phyloP scores from a whole-genome alignment of 129 eudicot genomes.

The Helichrysum umbraculigerum region DNA sequence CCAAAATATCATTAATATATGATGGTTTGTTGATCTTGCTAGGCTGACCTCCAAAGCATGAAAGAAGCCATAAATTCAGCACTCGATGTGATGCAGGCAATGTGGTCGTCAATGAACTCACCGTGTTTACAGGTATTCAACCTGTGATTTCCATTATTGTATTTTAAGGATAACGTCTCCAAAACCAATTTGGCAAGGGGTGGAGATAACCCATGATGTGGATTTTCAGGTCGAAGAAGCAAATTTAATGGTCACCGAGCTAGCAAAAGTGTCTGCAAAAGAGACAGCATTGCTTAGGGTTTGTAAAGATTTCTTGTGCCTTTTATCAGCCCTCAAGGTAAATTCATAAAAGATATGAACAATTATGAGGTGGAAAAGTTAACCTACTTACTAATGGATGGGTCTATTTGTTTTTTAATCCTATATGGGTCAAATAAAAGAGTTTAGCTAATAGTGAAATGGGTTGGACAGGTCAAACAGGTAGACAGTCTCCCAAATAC shows the following conservation, averaged over 20 bases:
- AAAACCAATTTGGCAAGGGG: not conserved
- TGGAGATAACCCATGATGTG: constrained; percentile 18
- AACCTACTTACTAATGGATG: not conserved
- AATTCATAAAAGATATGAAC: not conserved
- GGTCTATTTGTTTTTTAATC: not conserved
- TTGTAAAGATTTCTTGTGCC: constrained; percentile 72
- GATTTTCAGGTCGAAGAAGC: constrained; percentile 68
- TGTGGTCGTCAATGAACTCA: constrained; percentile 58
- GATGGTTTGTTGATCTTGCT: constrained; percentile 14
- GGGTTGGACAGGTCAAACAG: not conserved
- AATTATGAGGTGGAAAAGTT: not conserved
- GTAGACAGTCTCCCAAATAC: not conserved
- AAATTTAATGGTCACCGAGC: constrained; percentile 61
- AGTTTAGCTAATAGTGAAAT: not conserved
- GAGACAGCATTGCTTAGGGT: constrained; percentile 65
- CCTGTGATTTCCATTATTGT: constrained; percentile 7
- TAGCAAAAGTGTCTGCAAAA: constrained; percentile 60
- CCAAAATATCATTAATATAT: not conserved
- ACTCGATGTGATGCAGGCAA: constrained; percentile 78
- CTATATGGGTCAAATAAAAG: not conserved
- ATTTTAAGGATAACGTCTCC: not conserved
- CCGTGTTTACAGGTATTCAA: constrained; percentile 60
- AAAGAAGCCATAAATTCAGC: constrained; percentile 87
- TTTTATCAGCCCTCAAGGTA: constrained; percentile 77
- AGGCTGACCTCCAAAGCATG: constrained; percentile 80